Evolutionary conservation across 768 basidiomycete genomes (phyloP).

Genomic region (Daedalea quercina): DNA sequence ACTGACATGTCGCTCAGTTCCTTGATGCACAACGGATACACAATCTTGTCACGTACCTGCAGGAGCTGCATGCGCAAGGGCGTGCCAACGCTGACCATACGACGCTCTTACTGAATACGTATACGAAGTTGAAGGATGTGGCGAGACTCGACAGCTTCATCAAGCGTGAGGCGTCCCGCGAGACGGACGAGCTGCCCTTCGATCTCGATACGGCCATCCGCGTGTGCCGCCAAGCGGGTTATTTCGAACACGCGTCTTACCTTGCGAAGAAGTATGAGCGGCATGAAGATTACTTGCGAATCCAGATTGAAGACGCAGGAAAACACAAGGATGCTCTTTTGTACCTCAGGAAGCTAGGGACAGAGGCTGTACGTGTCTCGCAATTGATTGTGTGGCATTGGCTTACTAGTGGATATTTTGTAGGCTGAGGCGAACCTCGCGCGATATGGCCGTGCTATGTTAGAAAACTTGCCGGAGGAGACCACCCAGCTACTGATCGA

Average conservation of each 20-base stretch:
- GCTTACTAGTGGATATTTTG: neutral
- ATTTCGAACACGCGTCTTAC: constrained; percentile 92
- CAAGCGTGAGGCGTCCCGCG: constrained; percentile 68
- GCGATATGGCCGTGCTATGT: constrained; percentile 81
- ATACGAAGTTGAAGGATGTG: constrained; percentile 94
- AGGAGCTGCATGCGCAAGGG: constrained; percentile 85
- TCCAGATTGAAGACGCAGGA: constrained; percentile 89
- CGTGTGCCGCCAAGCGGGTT: constrained; percentile 94
- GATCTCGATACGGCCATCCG: constrained; percentile 96
- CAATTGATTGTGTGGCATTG: neutral
- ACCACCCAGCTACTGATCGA: constrained; percentile 91
- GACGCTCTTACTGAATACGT: constrained; percentile 92
- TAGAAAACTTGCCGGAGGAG: constrained; percentile 76
- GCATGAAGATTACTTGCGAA: constrained; percentile 90
- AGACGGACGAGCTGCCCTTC: constrained; percentile 73
- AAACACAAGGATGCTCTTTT: constrained; percentile 74
- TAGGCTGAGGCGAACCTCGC: constrained; percentile 85
- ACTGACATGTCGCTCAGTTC: constrained; percentile 47
- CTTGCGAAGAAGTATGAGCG: constrained; percentile 86
- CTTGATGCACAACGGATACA: constrained; percentile 95
- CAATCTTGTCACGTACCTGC: constrained; percentile 91
- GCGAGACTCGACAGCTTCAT: constrained; percentile 86
- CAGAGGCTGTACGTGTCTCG: constrained; percentile 59
- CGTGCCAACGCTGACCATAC: constrained; percentile 96
- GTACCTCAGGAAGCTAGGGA: constrained; percentile 75